Conservation (phyloP, 129 eudicot genomes). For the Flaveria linearis region DNA sequence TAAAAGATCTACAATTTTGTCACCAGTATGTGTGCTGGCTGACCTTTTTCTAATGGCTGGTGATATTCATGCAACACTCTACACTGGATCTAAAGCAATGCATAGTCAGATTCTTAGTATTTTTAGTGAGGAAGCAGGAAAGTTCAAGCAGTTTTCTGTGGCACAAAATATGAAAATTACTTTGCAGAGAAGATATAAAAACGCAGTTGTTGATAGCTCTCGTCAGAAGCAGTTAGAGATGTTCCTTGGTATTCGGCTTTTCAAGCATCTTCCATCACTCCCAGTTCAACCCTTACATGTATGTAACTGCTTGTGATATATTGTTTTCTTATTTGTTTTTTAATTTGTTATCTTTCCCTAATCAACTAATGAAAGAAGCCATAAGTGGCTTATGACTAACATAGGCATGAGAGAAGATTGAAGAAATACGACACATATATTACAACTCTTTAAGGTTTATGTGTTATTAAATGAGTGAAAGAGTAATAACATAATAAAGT, state of each 20-base stretch:
- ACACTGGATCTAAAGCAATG: conserved; percentile 99
- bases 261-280: conserved; percentile 89
- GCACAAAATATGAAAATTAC: conserved; percentile 97
- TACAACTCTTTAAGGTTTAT: conserved; percentile 14
- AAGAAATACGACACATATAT: neutral
- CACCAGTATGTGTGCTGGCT: conserved; percentile 74
- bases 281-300: conserved; percentile 69
- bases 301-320: conserved; percentile 37
- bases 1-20: conserved; percentile 84
- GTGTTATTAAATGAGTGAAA: neutral
- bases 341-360: conserved; percentile 1
- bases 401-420: neutral
- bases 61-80: conserved; percentile 93
- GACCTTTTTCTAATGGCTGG: conserved; percentile 87
- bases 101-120: conserved; percentile 97
- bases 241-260: conserved; percentile 84
- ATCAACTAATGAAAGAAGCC: neutral
- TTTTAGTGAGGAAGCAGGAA: conserved; percentile 90
- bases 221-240: conserved; percentile 98
- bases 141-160: conserved; percentile 90
- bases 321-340: neutral
- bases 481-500: conserved; percentile 6
- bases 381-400: neutral
- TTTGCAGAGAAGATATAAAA: conserved; percentile 95
- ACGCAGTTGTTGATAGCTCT: conserved; percentile 94